These are phyloP conservation scores for Fusarium floridanum DNA, from an alignment of 2,329 filamentous ascomycete genomes.

Conservation along the genomic window DNA sequence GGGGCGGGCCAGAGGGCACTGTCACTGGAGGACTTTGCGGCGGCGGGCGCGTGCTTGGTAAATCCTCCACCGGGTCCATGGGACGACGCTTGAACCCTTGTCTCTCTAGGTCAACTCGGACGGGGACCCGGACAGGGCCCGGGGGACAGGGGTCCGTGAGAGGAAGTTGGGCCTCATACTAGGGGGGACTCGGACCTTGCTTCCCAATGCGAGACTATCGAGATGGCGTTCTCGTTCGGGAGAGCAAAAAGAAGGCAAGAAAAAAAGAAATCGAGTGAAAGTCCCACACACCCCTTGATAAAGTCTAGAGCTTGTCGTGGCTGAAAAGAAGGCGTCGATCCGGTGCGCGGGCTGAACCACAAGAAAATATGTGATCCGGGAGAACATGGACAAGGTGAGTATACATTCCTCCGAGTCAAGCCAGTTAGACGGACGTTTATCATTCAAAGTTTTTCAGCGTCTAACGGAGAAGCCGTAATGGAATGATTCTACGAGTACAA, in stretches of 20 bases:
- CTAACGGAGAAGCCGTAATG: not conserved
- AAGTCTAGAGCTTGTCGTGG: conserved; percentile 38
- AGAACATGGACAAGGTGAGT: conserved; percentile 8
- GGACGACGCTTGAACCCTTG: conserved; percentile 5
- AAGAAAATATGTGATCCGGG: conserved; percentile 23
- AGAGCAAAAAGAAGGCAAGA: not conserved
- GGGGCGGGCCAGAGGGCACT: conserved; percentile 43
- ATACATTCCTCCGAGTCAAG: not conserved
- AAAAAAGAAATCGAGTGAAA: too few species aligned
- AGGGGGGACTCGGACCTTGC: conserved; percentile 30
- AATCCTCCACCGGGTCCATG: conserved; percentile 1
- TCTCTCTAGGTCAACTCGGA: not conserved
- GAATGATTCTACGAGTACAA: not conserved
- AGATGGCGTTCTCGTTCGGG: conserved; percentile 21
- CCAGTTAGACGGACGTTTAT: not conserved
- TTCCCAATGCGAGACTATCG: conserved; percentile 44
- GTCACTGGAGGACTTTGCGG: conserved; percentile 23
- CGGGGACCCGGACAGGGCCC: not conserved
- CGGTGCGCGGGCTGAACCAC: conserved; percentile 9
- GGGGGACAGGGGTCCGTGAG: not conserved
- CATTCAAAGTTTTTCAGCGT: not conserved
- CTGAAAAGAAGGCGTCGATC: conserved; percentile 30
- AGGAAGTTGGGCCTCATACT: not conserved
- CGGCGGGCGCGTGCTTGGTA: not conserved
- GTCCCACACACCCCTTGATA: not conserved